Conservation (phyloP, 805 yeast species). For the Teunomyces gatunensis region DNA sequence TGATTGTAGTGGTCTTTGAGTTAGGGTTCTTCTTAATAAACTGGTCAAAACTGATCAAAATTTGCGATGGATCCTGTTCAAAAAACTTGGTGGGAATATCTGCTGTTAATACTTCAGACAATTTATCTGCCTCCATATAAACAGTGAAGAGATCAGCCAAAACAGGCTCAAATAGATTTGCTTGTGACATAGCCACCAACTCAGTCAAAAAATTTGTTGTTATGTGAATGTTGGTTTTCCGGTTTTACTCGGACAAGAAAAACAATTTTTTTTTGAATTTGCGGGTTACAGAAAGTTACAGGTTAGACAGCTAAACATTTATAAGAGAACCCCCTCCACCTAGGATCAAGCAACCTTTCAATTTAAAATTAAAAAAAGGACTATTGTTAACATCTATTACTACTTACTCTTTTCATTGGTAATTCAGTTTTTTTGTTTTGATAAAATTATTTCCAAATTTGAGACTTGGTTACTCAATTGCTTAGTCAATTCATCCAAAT, state of each 20-base stretch:
- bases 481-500: constrained; percentile 18
- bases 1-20: constrained; percentile 38
- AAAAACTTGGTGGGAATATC: constrained; percentile 10
- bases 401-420: neutral
- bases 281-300: neutral
- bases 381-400: too few relatives aligned
- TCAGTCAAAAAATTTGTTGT: neutral
- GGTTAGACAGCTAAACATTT: neutral
- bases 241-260: neutral
- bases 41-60: constrained; percentile 43
- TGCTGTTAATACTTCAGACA: constrained; percentile 16
- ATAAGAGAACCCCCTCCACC: too few relatives aligned
- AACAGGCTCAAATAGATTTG: constrained; percentile 5
- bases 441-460: constrained; percentile 20
- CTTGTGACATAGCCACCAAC: neutral
- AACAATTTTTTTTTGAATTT: neutral
- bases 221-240: neutral
- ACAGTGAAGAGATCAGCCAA: constrained; percentile 23
- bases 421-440: constrained; percentile 7
- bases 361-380: too few relatives aligned
- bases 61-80: constrained; percentile 43
- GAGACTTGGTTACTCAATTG: constrained; percentile 24
- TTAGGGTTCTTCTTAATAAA: constrained; percentile 27
- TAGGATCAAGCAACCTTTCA: too few relatives aligned
- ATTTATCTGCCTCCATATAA: constrained; percentile 24